These are phyloP conservation scores for Pestalotiopsis sp. DNA, from an alignment of 2,329 filamentous ascomycete genomes.

Conservation along the genomic window DNA sequence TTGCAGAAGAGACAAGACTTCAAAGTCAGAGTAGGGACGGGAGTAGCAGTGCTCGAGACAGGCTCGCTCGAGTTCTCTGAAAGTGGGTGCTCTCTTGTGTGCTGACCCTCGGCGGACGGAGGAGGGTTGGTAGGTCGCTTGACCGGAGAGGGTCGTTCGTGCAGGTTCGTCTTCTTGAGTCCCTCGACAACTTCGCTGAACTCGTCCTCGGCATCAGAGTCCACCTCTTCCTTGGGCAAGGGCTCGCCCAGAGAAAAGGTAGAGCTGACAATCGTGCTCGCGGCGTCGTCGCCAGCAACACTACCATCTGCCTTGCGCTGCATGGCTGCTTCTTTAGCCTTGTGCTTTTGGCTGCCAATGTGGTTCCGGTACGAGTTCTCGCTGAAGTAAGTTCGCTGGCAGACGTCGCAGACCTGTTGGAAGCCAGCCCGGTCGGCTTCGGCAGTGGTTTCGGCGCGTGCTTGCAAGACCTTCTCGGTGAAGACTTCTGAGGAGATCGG, in stretches of 20 bases:
- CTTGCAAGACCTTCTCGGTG: constrained; percentile 91
- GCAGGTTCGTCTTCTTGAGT: constrained; percentile 65
- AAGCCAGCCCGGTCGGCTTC: constrained; percentile 88
- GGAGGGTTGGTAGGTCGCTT: constrained; percentile 57
- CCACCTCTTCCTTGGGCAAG: constrained; percentile 54
- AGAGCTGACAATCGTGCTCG: constrained; percentile 83
- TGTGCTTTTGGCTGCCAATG: constrained; percentile 87
- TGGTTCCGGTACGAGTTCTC: constrained; percentile 96
- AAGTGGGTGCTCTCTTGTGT: constrained; percentile 48
- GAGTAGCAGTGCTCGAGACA: constrained; percentile 44
- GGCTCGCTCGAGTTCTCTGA: constrained; percentile 38
- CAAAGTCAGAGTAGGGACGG: constrained; percentile 44
- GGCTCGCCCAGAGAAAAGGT: constrained; percentile 90
- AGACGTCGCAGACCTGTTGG: constrained; percentile 79
- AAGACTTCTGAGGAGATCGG: constrained; percentile 92
- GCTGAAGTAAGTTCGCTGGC: constrained; percentile 92
- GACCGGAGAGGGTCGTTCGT: constrained; percentile 47
- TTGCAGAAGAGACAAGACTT: constrained; percentile 88
- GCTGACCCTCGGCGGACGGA: constrained; percentile 38
- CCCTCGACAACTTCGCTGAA: constrained; percentile 77
- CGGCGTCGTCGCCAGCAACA: constrained; percentile 68
- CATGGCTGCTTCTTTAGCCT: constrained; percentile 61
- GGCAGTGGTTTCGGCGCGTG: constrained; percentile 80
- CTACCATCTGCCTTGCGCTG: constrained; percentile 35
- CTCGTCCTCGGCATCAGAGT: constrained; percentile 72